These are phyloP conservation scores for Globisporangium perplexum DNA, from an alignment of 352 stramenopile genomes.

Conservation along the genomic window DNA sequence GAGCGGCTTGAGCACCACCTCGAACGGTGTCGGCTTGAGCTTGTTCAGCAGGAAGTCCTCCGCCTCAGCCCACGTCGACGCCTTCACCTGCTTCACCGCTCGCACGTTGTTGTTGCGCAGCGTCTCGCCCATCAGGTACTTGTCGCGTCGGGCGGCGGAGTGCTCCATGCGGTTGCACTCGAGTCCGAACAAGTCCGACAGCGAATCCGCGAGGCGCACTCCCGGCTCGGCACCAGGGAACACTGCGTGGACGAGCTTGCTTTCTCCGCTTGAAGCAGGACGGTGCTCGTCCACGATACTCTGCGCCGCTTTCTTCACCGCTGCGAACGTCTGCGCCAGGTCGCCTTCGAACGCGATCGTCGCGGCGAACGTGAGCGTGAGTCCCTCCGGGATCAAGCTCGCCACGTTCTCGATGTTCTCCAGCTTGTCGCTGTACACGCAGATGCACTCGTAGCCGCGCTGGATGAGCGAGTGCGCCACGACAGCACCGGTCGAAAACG, in stretches of 20 bases:
- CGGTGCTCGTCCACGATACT: slow-evolving; percentile 19
- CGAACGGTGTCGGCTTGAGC: slow-evolving; percentile 59
- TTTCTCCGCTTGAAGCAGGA: slow-evolving; percentile 12
- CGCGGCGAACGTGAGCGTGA: slow-evolving; percentile 71
- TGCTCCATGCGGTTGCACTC: slow-evolving; percentile 78
- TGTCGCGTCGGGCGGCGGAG: slow-evolving; percentile 65
- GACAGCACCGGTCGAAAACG: slow-evolving; percentile 94
- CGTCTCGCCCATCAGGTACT: slow-evolving; percentile 87
- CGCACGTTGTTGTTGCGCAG: slow-evolving; percentile 74
- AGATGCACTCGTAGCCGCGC: slow-evolving; percentile 88
- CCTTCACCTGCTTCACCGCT: slow-evolving; percentile 89
- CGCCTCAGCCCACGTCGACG: slow-evolving; percentile 66
- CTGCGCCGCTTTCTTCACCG: slow-evolving; percentile 37
- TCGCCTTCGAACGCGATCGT: slow-evolving; percentile 65
- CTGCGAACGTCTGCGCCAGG: slow-evolving; percentile 37
- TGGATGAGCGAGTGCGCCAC: slow-evolving; percentile 89
- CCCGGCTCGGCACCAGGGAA: slow-evolving; percentile 91
- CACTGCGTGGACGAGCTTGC: slow-evolving; percentile 70
- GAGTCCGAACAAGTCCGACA: slow-evolving; percentile 83
- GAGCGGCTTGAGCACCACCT: slow-evolving; percentile 90
- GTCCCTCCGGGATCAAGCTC: slow-evolving; percentile 67
- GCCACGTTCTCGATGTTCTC: slow-evolving; percentile 82
- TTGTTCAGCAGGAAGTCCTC: slow-evolving; percentile 65
- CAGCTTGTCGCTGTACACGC: slow-evolving; percentile 78
- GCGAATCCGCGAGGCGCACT: slow-evolving; percentile 88